Evolutionary conservation across 495 filamentous ascomycete species (phyloP), one percentile per base, ranked within the genome.

Genomic region (Penicillium desertorum): DNA sequence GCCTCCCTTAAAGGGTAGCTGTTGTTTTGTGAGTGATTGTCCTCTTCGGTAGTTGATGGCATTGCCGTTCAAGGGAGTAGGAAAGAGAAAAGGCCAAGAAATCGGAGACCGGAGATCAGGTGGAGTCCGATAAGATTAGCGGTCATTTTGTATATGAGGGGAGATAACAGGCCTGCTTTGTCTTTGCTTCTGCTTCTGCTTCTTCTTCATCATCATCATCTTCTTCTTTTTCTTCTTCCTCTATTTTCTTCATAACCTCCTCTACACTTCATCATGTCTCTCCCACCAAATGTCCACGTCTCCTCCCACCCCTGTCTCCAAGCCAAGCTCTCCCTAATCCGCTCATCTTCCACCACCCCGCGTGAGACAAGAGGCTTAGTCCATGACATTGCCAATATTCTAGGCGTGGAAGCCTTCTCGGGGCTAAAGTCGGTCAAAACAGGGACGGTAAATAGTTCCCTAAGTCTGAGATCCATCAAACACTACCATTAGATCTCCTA

Each of bases 271-370:
- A 67, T 29, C 45, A 74, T 74, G 71, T 42, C 67, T 34, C 61
- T 71, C 36, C 69, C 71, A 17, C 29, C 63, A 3, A 76, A 70
- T 68, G 86, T 94, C 51, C 90, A 92, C 70, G 74, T 96, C 71
- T 96, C 91, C 19, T 78, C 75, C 23, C 93, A 98, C 65, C 93
- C 93, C 23, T 96, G 91, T 69, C 80, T 96, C 12, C 76, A 83
- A 51, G 88, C 89, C 59, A 98, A 98, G 78, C 86, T 98, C 63
- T 91, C 88, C 37, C 89, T 91, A 71, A 86, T 98, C 14, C 86
- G 93, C 45, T 94, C 89, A 20, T 71, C 81, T 27, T 76, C 71
- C 41, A 86, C 91, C 45, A 81, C 81, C 43, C 79, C 91, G 1
- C 76, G 83, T 45, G 90, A 96, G 54, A 92, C 90, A 64, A 91